A percentile compares a stretch with the other conserved stretches of the same genome.
Evolutionary conservation across 331 rosid species (phyloP).

Genomic region (Ulmus americana): DNA sequence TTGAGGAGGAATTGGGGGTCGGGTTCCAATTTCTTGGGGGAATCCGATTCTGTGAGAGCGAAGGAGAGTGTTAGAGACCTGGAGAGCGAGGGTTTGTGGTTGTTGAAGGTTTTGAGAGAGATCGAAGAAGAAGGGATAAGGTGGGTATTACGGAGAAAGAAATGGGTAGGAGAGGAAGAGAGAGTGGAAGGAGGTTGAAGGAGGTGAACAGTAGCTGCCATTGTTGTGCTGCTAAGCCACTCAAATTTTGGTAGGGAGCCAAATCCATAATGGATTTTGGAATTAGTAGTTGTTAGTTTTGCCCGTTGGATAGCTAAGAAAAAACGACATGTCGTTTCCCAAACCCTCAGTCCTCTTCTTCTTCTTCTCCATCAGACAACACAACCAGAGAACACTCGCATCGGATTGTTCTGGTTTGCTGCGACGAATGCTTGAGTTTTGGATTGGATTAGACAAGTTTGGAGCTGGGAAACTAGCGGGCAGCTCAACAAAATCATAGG

Average conservation of each 20-base stretch:
- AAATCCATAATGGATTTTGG: no score
- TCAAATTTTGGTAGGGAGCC: not conserved
- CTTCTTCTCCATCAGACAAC: no score
- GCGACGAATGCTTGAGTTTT: no score
- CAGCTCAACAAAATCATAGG: no score
- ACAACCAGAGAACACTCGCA: no score
- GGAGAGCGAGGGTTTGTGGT: slow-evolving; percentile 15
- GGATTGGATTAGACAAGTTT: no score
- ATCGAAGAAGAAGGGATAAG: slow-evolving; percentile 25
- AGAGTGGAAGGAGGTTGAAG: slow-evolving; percentile 34
- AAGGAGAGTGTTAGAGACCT: slow-evolving; percentile 38
- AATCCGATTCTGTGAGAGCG: slow-evolving; percentile 68
- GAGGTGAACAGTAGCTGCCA: slow-evolving; percentile 51
- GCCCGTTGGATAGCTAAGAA: no score
- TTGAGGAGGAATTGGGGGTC: slow-evolving; percentile 50
- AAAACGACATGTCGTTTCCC: no score
- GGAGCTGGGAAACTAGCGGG: no score
- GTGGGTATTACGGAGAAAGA: slow-evolving; percentile 26
- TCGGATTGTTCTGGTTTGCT: no score
- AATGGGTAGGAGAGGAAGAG: slow-evolving; percentile 29
- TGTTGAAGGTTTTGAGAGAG: slow-evolving; percentile 30
- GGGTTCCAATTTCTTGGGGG: slow-evolving; percentile 54
- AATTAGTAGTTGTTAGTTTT: not conserved
- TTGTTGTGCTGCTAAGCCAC: slow-evolving; percentile 39
- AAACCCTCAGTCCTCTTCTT: no score